A percentile compares a stretch with the other conserved stretches of the same genome.
Conservation (phyloP, 2,329 filamentous ascomycete genomes). For the Fusarium kyushuense region DNA sequence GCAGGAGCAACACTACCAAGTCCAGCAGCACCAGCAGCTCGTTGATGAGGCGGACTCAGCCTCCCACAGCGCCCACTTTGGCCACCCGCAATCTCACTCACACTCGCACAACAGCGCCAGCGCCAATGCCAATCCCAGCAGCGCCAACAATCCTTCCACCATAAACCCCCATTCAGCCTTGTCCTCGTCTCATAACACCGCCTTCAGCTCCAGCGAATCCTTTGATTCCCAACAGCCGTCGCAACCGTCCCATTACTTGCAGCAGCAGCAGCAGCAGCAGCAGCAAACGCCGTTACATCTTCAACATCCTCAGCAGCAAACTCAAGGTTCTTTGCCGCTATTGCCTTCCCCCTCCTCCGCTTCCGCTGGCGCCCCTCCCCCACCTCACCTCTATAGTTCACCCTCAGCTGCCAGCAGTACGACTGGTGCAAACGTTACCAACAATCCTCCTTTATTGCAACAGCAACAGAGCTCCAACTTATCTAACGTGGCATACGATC, state of each 20-base stretch:
- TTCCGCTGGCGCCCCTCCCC: constrained; percentile 41
- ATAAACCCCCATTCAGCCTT: constrained; percentile 60
- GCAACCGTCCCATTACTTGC: constrained; percentile 44
- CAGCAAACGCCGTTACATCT: constrained; percentile 46
- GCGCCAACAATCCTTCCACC: constrained; percentile 42
- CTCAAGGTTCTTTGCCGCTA: constrained; percentile 36
- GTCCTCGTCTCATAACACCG: constrained; percentile 54
- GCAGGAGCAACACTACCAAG: constrained; percentile 41
- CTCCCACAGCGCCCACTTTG: constrained; percentile 45
- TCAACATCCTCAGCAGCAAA: constrained; percentile 44
- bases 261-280: constrained; percentile 50
- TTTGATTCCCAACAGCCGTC: constrained; percentile 53
- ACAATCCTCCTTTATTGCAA: constrained; percentile 50
- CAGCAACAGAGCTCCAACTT: constrained; percentile 47
- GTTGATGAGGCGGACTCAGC: constrained; percentile 48
- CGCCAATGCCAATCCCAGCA: constrained; percentile 26
- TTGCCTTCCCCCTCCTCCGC: constrained; percentile 34
- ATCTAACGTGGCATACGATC: constrained; percentile 49
- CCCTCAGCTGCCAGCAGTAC: constrained; percentile 45
- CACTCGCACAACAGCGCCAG: constrained; percentile 23
- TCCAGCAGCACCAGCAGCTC: constrained; percentile 39
- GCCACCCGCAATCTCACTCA: constrained; percentile 29
- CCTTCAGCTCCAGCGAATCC: constrained; percentile 62
- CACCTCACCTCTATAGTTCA: constrained; percentile 51
- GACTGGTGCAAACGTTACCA: constrained; percentile 41